Conservation (phyloP, 2,329 filamentous ascomycete genomes). For the Elsinoe ampelina region DNA sequence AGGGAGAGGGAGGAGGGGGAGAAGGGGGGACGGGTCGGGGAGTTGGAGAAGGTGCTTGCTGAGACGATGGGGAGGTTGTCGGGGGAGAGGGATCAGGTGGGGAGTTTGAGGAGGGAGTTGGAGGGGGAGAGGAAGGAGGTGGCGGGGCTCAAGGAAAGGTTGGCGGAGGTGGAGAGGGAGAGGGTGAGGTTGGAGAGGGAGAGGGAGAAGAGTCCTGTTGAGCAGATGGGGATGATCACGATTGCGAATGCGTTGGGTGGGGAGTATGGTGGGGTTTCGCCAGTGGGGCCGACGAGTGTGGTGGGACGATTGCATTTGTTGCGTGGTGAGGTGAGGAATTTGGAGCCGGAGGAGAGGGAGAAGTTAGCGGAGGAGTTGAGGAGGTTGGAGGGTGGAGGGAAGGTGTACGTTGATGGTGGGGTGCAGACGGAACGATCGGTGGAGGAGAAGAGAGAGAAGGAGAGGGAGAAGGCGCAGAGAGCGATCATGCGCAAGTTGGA, state of each 20-base stretch:
- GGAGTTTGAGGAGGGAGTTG: background rate
- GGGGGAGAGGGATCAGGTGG: background rate
- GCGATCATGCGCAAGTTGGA: conserved; percentile 17
- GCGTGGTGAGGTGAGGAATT: background rate
- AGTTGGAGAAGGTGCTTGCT: conserved; percentile 1
- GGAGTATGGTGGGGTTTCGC: conserved; percentile 3
- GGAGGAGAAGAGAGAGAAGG: conserved; percentile 1
- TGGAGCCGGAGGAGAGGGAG: conserved; percentile 1
- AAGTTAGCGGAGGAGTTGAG: background rate
- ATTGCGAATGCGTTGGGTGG: conserved; percentile 9
- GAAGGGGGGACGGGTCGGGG: background rate
- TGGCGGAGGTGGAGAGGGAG: background rate
- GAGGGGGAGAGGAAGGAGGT: conserved; percentile 2
- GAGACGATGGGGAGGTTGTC: background rate
- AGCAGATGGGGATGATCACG: conserved; percentile 10
- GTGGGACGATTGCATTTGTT: conserved; percentile 3
- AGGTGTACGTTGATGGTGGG: background rate
- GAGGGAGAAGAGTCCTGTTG: background rate
- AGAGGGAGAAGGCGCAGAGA: background rate
- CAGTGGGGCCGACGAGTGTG: background rate
- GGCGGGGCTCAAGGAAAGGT: background rate
- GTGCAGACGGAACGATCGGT: background rate
- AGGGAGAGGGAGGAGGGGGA: background rate
- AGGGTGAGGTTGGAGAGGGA: background rate
- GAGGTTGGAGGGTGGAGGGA: background rate